phyloP scores from a whole-genome alignment of 257 asterid species.

The Solanum lignicaule region DNA sequence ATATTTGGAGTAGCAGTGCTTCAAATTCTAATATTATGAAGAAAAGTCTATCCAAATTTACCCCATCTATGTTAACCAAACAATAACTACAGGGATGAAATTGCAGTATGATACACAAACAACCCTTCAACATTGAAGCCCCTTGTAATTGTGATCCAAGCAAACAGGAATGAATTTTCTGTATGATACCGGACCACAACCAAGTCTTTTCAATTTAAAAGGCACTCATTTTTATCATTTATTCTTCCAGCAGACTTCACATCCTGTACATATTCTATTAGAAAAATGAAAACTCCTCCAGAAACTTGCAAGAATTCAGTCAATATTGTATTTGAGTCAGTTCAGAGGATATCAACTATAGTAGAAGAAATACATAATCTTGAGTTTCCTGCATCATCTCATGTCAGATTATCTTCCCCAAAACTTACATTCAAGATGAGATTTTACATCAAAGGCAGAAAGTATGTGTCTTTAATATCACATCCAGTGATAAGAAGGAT shows the following conservation, averaged over 20 bases:
- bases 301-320: neutral
- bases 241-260: neutral
- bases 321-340: neutral
- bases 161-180: neutral
- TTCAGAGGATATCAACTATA: neutral
- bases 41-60: neutral
- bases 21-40: rapidly evolving
- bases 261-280: neutral
- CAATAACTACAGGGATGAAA: neutral
- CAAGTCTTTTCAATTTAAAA: neutral
- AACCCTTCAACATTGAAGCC: neutral
- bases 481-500: neutral
- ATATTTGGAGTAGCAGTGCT: neutral
- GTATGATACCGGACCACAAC: neutral
- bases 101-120: neutral
- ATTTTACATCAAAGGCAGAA: neutral
- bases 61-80: neutral
- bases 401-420: neutral
- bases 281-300: neutral
- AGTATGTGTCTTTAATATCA: neutral
- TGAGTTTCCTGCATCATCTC: neutral
- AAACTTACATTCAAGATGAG: neutral
- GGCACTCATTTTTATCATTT: neutral
- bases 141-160: neutral
- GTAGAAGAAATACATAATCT: neutral